Percentiles rank a stretch among this genome's conserved stretches.
Evolutionary conservation across 2,329 filamentous ascomycete genomes (phyloP).

Genomic region (Emmonsia crescens): DNA sequence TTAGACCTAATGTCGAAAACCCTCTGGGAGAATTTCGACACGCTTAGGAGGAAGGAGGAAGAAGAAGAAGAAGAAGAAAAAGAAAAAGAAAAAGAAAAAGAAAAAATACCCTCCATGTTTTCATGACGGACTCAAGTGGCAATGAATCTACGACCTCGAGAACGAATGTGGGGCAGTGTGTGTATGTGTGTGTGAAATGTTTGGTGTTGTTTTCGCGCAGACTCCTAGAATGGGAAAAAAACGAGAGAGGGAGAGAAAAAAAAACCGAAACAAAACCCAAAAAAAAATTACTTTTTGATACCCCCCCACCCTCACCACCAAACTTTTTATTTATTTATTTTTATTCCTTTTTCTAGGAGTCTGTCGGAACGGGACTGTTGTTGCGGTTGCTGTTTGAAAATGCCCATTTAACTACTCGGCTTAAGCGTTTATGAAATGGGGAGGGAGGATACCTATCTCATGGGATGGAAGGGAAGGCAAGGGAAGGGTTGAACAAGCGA

Average conservation of each 20-base stretch:
- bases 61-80: no score
- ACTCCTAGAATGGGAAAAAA: no score
- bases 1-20: conserved; percentile 19
- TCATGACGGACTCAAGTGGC: conserved; percentile 15
- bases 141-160: conserved; percentile 23
- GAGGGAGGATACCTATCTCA: not conserved
- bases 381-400: not conserved
- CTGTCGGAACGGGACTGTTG: conserved; percentile 24
- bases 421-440: not conserved
- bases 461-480: not conserved
- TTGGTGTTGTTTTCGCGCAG: conserved; percentile 17
- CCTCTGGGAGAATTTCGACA: conserved; percentile 18
- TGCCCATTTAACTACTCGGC: not conserved
- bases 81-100: no score
- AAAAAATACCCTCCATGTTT: conserved; percentile 16
- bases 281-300: conserved; percentile 29
- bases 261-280: conserved; percentile 13
- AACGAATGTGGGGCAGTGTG: conserved; percentile 16
- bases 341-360: conserved; percentile 23
- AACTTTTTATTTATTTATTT: no score
- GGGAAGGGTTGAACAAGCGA: no score
- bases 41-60: no score
- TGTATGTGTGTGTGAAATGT: conserved; percentile 27
- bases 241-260: no score
- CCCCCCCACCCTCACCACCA: conserved; percentile 17